A percentile compares a stretch with the other conserved stretches of the same genome.
Conservation (phyloP, 2,329 filamentous ascomycete species). For the Monilinia vaccinii-corymbosi region DNA sequence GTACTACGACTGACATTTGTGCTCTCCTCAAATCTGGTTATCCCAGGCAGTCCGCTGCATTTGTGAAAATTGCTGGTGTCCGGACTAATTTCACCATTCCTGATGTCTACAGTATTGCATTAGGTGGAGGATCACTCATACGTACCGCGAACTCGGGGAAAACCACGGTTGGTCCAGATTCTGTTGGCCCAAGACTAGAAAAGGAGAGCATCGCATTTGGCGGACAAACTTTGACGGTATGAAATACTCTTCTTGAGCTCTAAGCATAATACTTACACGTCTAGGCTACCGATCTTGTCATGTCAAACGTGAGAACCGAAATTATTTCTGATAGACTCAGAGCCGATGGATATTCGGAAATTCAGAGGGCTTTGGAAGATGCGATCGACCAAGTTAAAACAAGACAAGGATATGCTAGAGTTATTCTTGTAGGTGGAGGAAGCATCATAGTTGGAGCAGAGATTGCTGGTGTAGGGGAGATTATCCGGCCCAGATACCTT, state of each 20-base stretch:
- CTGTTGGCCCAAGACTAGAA: constrained; percentile 43
- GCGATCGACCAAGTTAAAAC: constrained; percentile 49
- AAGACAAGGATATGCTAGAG: constrained; percentile 40
- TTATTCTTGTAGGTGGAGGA: constrained; percentile 50
- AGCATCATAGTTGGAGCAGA: constrained; percentile 39
- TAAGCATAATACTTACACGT: constrained; percentile 30
- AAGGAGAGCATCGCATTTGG: constrained; percentile 44
- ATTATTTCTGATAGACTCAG: constrained; percentile 14
- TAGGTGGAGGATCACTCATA: constrained; percentile 45
- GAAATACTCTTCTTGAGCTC: constrained; percentile 25
- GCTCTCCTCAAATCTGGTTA: constrained; percentile 49
- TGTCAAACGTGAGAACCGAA: constrained; percentile 3
- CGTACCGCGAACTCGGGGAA: constrained; percentile 34
- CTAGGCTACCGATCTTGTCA: constrained; percentile 24
- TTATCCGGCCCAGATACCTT: constrained; percentile 42
- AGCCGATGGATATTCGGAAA: constrained; percentile 17
- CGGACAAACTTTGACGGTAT: constrained; percentile 42
- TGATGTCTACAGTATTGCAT: constrained; percentile 45
- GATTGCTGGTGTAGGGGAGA: constrained; percentile 41
- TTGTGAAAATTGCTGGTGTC: constrained; percentile 48
- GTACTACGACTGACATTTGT: constrained; percentile 53
- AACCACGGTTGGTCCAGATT: constrained; percentile 46
- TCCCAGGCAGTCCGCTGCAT: constrained; percentile 49
- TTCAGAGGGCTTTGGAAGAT: constrained; percentile 38
- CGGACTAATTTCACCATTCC: constrained; percentile 51